Evolutionary conservation across 2,329 filamentous ascomycete genomes (phyloP).

Genomic region (Cytospora paraplurivora): DNA sequence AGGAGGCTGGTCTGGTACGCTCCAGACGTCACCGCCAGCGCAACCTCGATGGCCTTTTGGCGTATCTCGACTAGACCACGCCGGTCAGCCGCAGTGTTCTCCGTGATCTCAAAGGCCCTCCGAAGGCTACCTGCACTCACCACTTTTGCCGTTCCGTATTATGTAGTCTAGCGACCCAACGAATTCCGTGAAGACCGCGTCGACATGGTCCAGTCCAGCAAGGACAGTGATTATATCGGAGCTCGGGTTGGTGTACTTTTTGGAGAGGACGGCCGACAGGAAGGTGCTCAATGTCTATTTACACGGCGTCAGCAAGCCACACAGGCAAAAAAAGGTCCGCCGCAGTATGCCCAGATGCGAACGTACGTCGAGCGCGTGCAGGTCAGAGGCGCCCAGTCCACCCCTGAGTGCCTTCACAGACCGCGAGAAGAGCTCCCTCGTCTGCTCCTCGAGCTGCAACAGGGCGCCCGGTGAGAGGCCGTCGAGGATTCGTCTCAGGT

Average conservation of each 20-base stretch:
- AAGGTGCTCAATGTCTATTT: slow-evolving; percentile 85
- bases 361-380: slow-evolving; percentile 80
- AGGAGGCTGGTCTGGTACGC: slow-evolving; percentile 93
- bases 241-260: slow-evolving; percentile 92
- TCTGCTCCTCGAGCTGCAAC: slow-evolving; percentile 74
- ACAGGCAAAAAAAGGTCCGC: neutral
- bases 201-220: slow-evolving; percentile 85
- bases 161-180: slow-evolving; percentile 79
- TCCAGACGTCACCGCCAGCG: slow-evolving; percentile 84
- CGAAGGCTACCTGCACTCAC: slow-evolving; percentile 51
- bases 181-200: slow-evolving; percentile 85
- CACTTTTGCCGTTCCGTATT: slow-evolving; percentile 72
- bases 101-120: neutral
- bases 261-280: slow-evolving; percentile 77
- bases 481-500: slow-evolving; percentile 69
- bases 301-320: slow-evolving; percentile 38
- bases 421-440: slow-evolving; percentile 75
- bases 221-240: slow-evolving; percentile 91
- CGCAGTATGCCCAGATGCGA: neutral
- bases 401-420: slow-evolving; percentile 71
- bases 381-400: slow-evolving; percentile 62
- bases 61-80: slow-evolving; percentile 66
- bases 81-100: slow-evolving; percentile 33
- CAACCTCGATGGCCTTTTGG: slow-evolving; percentile 76
- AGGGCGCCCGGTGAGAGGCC: slow-evolving; percentile 73